Evolutionary conservation across 176 grass and related monocot species (phyloP).

Genomic region (Oryza nivara): DNA sequence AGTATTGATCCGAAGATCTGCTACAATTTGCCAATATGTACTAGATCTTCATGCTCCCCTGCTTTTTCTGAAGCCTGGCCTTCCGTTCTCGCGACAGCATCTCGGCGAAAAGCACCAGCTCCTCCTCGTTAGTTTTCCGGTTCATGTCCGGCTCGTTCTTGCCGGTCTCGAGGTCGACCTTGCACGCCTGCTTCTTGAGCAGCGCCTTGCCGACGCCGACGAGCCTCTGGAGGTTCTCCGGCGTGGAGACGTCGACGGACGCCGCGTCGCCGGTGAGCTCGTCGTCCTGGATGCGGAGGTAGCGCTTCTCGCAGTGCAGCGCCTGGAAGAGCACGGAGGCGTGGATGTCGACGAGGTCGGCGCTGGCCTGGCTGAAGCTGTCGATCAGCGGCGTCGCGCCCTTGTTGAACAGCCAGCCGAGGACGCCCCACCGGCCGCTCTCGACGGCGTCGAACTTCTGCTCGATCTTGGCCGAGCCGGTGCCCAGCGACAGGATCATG

Average conservation of each 20-base stretch:
- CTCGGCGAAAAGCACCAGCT: slow-evolving; percentile 28
- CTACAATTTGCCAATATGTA: neutral
- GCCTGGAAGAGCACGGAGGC: slow-evolving; percentile 60
- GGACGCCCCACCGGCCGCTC: slow-evolving; percentile 55
- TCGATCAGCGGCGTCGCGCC: slow-evolving; percentile 63
- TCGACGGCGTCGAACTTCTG: slow-evolving; percentile 38
- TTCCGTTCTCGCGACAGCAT: slow-evolving; percentile 39
- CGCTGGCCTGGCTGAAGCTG: slow-evolving; percentile 58
- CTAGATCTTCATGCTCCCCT: neutral
- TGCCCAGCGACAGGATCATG: slow-evolving; percentile 62
- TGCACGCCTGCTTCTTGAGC: slow-evolving; percentile 44
- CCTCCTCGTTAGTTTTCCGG: slow-evolving; percentile 57
- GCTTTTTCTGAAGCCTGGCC: slow-evolving; percentile 11
- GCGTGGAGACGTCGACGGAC: slow-evolving; percentile 45
- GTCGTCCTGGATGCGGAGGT: slow-evolving; percentile 72
- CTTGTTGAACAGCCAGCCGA: slow-evolving; percentile 58
- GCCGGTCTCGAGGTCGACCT: slow-evolving; percentile 61
- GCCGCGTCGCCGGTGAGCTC: slow-evolving; percentile 28
- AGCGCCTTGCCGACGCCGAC: slow-evolving; percentile 45
- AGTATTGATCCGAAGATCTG: too few species aligned
- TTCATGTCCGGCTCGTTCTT: neutral
- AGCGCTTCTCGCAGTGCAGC: slow-evolving; percentile 29
- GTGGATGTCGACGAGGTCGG: slow-evolving; percentile 77
- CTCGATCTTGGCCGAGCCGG: slow-evolving; percentile 54
- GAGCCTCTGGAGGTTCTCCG: slow-evolving; percentile 47